Percentiles rank a stretch among this genome's conserved stretches.
Evolutionary conservation across 192 early-diverging fungal species (phyloP).

Genomic region (Allomyces arbusculus): DNA sequence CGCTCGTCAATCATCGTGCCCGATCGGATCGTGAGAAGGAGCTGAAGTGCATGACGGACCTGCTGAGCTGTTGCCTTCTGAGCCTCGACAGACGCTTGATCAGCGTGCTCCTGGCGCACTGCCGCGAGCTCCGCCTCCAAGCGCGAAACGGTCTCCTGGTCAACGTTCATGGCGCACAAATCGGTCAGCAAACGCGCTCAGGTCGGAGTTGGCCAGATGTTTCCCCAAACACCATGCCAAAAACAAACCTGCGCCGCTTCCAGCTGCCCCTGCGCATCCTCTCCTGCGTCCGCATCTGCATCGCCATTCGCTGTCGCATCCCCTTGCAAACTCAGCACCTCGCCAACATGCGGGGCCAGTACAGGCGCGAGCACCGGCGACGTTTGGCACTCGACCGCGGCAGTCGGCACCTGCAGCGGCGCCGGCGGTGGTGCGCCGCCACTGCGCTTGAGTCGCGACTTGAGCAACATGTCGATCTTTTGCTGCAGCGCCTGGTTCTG

Average conservation of each 20-base stretch:
- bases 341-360: no score
- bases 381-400: background rate
- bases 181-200: no score
- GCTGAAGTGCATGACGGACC: no score
- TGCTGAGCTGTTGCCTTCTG: conserved; percentile 8
- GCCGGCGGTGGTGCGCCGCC: background rate
- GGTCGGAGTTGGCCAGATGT: no score
- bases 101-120: conserved; percentile 10
- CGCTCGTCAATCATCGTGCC: conserved; percentile 8
- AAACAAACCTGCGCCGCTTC: no score
- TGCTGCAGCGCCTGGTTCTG: background rate
- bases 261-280: no score
- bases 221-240: no score
- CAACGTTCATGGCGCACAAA: no score
- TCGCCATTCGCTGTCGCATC: background rate
- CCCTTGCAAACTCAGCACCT: no score
- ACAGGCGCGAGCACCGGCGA: no score
- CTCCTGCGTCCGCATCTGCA: background rate
- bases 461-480: background rate
- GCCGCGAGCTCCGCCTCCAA: conserved; percentile 15
- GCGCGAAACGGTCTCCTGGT: conserved; percentile 4
- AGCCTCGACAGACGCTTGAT: conserved; percentile 12
- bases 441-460: background rate
- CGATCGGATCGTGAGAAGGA: conserved; percentile 6
- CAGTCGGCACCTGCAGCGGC: background rate